A percentile compares a stretch with the other conserved stretches of the same genome.
phyloP scores from a whole-genome alignment of 208 protist genomes.

The Tritrichomonas foetus region DNA sequence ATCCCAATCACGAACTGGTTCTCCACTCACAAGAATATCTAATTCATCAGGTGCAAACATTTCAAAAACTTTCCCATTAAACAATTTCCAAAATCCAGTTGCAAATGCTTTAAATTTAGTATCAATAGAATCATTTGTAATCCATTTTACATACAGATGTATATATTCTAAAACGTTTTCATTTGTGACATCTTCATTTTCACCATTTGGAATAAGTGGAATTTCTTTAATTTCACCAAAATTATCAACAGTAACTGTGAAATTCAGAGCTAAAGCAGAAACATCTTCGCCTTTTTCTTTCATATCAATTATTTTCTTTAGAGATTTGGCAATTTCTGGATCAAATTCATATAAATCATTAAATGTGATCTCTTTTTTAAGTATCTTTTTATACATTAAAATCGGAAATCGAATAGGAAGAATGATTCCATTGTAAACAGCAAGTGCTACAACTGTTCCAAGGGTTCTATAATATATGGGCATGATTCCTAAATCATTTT shows the following conservation, averaged over 20 bases:
- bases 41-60: neutral
- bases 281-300: slow-evolving; percentile 33
- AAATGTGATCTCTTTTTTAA: slow-evolving; percentile 42
- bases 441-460: slow-evolving; percentile 68
- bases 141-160: slow-evolving; percentile 28
- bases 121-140: neutral
- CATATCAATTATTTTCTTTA: slow-evolving; percentile 38
- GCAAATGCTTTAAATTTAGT: neutral
- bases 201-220: slow-evolving; percentile 48
- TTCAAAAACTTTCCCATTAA: neutral
- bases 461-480: neutral
- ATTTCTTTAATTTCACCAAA: slow-evolving; percentile 35
- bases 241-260: slow-evolving; percentile 44
- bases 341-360: slow-evolving; percentile 48
- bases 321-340: slow-evolving; percentile 12
- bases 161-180: slow-evolving; percentile 53
- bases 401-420: slow-evolving; percentile 76
- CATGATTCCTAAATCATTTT: slow-evolving; percentile 22
- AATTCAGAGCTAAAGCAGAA: neutral
- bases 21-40: slow-evolving; percentile 2
- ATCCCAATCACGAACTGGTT: neutral
- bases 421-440: slow-evolving; percentile 83
- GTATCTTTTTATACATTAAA: slow-evolving; percentile 49
- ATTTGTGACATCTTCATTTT: slow-evolving; percentile 51
- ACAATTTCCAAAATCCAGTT: neutral